These are phyloP conservation scores for Apiospora sp. DNA, from an alignment of 2,329 filamentous ascomycete species.

Conservation along the genomic window DNA sequence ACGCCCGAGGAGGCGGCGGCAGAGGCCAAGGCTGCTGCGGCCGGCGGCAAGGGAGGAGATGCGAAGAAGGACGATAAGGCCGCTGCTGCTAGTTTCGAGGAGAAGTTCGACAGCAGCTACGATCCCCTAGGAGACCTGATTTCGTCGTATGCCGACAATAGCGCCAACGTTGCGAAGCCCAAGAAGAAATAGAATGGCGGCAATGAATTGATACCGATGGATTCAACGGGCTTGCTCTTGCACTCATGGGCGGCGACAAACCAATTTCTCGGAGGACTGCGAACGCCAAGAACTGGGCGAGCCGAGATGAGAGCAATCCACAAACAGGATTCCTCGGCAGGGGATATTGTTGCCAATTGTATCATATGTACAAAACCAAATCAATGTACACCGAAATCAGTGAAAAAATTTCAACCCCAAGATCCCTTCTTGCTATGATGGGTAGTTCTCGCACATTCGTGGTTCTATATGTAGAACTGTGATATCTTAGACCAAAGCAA, in stretches of 20 bases:
- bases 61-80: conserved; percentile 32
- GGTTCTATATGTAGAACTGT: not conserved
- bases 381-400: conserved; percentile 19
- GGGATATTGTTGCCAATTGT: not conserved
- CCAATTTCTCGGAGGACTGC: not conserved
- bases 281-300: not conserved
- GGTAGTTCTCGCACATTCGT: no score
- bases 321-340: not conserved
- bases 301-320: not conserved
- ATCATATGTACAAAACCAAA: conserved; percentile 23
- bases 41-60: not conserved
- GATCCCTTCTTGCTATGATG: not conserved
- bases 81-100: conserved; percentile 36
- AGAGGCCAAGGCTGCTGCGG: conserved; percentile 5
- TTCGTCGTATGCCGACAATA: conserved; percentile 52
- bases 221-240: not conserved
- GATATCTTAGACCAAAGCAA: not conserved
- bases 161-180: not conserved
- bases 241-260: no score
- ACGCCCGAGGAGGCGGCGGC: conserved; percentile 33
- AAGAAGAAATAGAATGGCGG: conserved; percentile 10
- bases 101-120: conserved; percentile 36
- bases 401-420: not conserved
- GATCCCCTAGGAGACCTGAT: conserved; percentile 60
- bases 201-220: not conserved